These are phyloP conservation scores for Solanum neorickii DNA, from an alignment of 257 asterid genomes.

Conservation along the genomic window DNA sequence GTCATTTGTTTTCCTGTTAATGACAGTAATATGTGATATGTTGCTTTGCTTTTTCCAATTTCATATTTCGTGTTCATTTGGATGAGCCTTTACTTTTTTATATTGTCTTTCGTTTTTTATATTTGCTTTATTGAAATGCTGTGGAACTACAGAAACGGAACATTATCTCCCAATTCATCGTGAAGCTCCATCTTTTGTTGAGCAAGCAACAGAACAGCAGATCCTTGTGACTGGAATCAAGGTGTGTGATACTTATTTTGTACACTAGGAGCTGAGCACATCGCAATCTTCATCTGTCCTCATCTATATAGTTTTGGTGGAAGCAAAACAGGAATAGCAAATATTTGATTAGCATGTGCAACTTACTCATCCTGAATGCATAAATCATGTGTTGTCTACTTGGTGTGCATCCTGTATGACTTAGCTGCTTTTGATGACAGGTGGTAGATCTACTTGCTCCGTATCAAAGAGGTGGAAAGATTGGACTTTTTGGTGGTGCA, in stretches of 20 bases:
- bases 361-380: not conserved
- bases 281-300: not conserved
- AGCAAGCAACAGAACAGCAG: constrained; percentile 93
- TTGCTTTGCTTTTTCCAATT: not conserved
- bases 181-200: constrained; percentile 92
- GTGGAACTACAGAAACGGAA: constrained; percentile 47
- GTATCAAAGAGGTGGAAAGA: constrained; percentile 95
- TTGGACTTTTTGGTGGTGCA: constrained; percentile 97
- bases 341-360: not conserved
- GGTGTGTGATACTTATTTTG: constrained; percentile 21
- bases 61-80: not conserved
- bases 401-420: not conserved
- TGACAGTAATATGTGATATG: not conserved
- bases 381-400: not conserved
- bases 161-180: constrained; percentile 89
- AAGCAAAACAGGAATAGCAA: not conserved
- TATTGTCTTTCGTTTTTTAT: not conserved
- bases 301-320: not conserved
- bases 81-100: not conserved
- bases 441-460: constrained; percentile 97
- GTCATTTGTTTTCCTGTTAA: not conserved
- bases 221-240: constrained; percentile 96
- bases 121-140: not conserved
- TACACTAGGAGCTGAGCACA: not conserved
- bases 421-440: constrained; percentile 13